Evolutionary conservation across 768 basidiomycete genomes (phyloP).

Genomic region (Pleurotus pulmonarius): DNA sequence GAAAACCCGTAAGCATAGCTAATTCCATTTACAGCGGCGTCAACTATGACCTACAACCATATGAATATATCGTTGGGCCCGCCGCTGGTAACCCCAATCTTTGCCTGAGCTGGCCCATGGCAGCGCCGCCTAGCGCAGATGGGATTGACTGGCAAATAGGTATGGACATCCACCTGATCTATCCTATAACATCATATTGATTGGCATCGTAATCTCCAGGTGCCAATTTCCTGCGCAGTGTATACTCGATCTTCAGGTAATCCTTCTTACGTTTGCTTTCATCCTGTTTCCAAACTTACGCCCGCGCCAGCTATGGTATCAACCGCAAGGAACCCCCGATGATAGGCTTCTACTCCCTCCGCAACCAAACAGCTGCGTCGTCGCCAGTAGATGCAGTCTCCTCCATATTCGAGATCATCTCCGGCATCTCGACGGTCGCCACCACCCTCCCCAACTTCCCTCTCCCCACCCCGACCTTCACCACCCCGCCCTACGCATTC

Average conservation of each 20-base stretch:
- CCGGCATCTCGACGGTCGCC: conserved; percentile 47
- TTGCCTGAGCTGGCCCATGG: conserved; percentile 75
- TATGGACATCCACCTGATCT: conserved; percentile 22
- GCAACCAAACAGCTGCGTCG: conserved; percentile 35
- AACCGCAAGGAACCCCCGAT: conserved; percentile 69
- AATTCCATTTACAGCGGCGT: too few species aligned
- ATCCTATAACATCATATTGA: background rate
- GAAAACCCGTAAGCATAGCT: too few species aligned
- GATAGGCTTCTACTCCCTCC: conserved; percentile 70
- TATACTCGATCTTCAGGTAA: conserved; percentile 78
- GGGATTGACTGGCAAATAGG: conserved; percentile 86
- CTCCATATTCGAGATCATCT: conserved; percentile 55
- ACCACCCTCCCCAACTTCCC: conserved; percentile 73
- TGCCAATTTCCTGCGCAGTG: conserved; percentile 65
- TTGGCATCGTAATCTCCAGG: conserved; percentile 31
- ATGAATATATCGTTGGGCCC: conserved; percentile 76
- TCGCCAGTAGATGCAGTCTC: conserved; percentile 34
- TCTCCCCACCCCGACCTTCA: conserved; percentile 59
- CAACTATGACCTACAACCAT: conserved; percentile 64
- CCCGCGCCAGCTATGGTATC: conserved; percentile 60
- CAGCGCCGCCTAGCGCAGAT: conserved; percentile 60
- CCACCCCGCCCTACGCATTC: conserved; percentile 63
- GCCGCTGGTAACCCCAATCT: conserved; percentile 57
- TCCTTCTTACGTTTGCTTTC: background rate
- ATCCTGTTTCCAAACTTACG: background rate